These are phyloP conservation scores for Serendipita vermifera DNA, from an alignment of 768 basidiomycete species.

Conservation along the genomic window DNA sequence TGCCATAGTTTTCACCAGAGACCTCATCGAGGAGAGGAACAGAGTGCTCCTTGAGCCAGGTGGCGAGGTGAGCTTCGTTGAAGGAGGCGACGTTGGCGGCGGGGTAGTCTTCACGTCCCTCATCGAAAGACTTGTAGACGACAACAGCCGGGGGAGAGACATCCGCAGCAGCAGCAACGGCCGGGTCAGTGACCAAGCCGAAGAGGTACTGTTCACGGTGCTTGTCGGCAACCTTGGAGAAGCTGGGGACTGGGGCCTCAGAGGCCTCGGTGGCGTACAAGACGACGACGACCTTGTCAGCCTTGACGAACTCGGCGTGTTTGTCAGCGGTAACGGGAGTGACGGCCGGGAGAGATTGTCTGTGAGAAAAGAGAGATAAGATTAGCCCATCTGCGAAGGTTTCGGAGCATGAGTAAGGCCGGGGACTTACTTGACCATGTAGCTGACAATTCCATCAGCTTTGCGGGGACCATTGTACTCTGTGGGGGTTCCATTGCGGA, in stretches of 20 bases:
- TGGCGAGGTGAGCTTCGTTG: conserved; percentile 47
- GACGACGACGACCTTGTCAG: conserved; percentile 83
- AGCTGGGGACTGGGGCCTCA: conserved; percentile 57
- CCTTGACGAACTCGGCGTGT: conserved; percentile 69
- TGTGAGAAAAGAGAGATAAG: conserved; percentile 20
- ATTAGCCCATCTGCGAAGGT: background rate
- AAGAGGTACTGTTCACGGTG: conserved; percentile 93
- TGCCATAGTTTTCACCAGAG: conserved; percentile 80
- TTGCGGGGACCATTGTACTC: conserved; percentile 87
- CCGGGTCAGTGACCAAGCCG: conserved; percentile 65
- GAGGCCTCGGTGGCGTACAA: conserved; percentile 69
- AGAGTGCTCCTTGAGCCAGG: conserved; percentile 72
- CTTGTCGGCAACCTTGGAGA: conserved; percentile 66
- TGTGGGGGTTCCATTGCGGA: conserved; percentile 62
- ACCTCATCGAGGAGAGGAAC: conserved; percentile 87
- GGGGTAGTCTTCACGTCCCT: conserved; percentile 57
- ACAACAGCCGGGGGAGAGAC: conserved; percentile 75
- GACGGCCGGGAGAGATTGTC: conserved; percentile 91
- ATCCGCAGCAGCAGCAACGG: conserved; percentile 52
- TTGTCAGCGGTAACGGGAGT: conserved; percentile 64
- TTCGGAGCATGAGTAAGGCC: conserved; percentile 1
- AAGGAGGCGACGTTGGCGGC: conserved; percentile 40
- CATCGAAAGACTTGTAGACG: conserved; percentile 87
- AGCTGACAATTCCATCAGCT: conserved; percentile 89
- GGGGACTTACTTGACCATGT: conserved; percentile 79